Conservation (phyloP, 371 early-diverging fungal species). For the Blakeslea trispora region DNA sequence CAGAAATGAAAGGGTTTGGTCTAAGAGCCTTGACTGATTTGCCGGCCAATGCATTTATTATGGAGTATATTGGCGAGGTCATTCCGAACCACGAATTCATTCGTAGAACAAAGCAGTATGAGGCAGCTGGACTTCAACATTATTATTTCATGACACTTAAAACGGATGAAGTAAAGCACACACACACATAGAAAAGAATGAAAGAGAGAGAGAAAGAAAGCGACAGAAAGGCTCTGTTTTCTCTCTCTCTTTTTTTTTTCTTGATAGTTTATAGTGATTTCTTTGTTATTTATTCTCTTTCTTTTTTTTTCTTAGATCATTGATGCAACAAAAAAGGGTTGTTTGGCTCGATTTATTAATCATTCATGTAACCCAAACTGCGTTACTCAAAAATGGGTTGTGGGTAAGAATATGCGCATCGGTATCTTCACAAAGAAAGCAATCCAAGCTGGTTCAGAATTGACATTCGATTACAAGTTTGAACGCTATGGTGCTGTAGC, state of each 20-base stretch:
- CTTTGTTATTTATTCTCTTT: neutral
- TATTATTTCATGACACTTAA: constrained; percentile 96
- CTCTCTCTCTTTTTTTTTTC: too few species aligned
- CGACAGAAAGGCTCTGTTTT: too few species aligned
- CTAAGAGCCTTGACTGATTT: constrained; percentile 69
- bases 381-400: constrained; percentile 82
- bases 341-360: constrained; percentile 88
- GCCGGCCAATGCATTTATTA: constrained; percentile 69
- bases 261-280: too few species aligned
- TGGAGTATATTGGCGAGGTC: constrained; percentile 96
- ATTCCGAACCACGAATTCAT: constrained; percentile 73
- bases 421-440: constrained; percentile 76
- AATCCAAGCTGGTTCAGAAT: constrained; percentile 74
- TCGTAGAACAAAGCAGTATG: constrained; percentile 78
- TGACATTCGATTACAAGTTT: constrained; percentile 94
- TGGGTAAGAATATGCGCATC: constrained; percentile 70
- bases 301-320: constrained; percentile 56
- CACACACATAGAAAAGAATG: neutral
- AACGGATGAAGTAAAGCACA: constrained; percentile 70
- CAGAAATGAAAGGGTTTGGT: constrained; percentile 90
- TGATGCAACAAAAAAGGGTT: constrained; percentile 87
- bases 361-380: constrained; percentile 92
- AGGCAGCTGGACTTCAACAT: constrained; percentile 76
- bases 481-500: constrained; percentile 82
- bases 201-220: neutral